Evolutionary conservation across 2,329 filamentous ascomycete genomes (phyloP).

Genomic region (Neonectria coccinea): DNA sequence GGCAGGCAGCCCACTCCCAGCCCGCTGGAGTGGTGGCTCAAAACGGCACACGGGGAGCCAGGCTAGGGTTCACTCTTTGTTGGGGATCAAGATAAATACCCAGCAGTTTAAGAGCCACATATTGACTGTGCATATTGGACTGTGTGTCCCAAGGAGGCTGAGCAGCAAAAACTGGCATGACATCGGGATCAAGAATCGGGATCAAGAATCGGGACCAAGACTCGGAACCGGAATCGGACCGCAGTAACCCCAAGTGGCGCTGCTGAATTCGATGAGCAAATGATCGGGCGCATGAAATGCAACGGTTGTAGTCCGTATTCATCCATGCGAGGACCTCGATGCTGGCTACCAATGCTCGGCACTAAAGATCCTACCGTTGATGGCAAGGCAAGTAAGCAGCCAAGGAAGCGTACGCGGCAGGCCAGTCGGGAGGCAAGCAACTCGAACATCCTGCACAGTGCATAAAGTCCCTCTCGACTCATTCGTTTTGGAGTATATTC

Average conservation of each 20-base stretch:
- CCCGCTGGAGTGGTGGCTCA: neutral
- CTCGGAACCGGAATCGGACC: neutral
- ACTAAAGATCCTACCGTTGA: neutral
- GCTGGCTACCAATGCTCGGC: neutral
- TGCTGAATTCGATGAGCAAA: neutral
- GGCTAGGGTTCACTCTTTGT: neutral
- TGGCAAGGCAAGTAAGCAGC: neutral
- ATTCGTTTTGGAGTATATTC: neutral
- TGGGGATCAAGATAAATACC: neutral
- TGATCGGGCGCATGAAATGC: neutral
- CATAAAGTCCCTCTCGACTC: too few relatives aligned
- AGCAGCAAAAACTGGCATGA: neutral
- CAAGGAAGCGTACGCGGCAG: too few relatives aligned
- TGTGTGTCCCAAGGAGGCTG: neutral
- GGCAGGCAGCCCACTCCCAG: too few relatives aligned
- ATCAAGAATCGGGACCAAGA: neutral
- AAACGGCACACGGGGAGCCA: neutral
- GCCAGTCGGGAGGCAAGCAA: neutral
- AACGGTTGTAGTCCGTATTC: slow-evolving; percentile 1
- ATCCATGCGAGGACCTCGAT: neutral
- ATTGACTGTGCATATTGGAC: neutral
- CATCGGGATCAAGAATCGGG: neutral
- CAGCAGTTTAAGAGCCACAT: too few relatives aligned
- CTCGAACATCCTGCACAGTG: neutral
- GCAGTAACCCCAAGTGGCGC: neutral